These are phyloP conservation scores for Tolypocladium capitatum DNA, from an alignment of 2,329 filamentous ascomycete genomes.

Conservation along the genomic window DNA sequence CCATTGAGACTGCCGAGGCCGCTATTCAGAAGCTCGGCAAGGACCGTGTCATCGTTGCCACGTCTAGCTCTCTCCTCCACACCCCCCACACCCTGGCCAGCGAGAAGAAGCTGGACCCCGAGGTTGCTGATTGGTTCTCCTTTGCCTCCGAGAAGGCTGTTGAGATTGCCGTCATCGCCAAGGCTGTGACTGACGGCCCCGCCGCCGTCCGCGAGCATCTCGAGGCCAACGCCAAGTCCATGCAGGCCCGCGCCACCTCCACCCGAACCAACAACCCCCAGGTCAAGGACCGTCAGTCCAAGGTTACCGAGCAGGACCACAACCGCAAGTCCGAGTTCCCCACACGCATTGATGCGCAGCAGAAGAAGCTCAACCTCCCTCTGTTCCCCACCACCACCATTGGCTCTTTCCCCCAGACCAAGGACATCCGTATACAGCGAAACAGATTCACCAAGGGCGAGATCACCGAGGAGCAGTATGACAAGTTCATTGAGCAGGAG, in stretches of 20 bases:
- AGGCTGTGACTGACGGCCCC: conserved; percentile 89
- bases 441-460: conserved; percentile 99
- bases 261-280: conserved; percentile 92
- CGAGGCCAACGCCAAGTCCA: conserved; percentile 92
- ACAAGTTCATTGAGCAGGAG: conserved; percentile 99
- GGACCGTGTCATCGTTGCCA: conserved; percentile 93
- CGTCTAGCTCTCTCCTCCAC: conserved; percentile 95
- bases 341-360: conserved; percentile 72
- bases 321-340: conserved; percentile 87
- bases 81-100: conserved; percentile 94
- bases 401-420: conserved; percentile 98
- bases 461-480: conserved; percentile 84
- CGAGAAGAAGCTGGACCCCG: conserved; percentile 94
- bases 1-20: conserved; percentile 79
- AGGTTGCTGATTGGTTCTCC: conserved; percentile 96
- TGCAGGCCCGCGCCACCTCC: conserved; percentile 81
- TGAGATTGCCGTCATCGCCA: conserved; percentile 87
- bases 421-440: conserved; percentile 91
- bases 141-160: conserved; percentile 90
- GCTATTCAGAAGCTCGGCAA: conserved; percentile 92
- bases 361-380: conserved; percentile 84
- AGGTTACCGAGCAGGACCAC: conserved; percentile 74
- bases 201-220: conserved; percentile 76
- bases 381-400: conserved; percentile 99
- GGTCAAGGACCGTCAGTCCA: conserved; percentile 92